These are phyloP conservation scores for Malus hybrid DNA, from an alignment of 331 rosid species.

Conservation along the genomic window DNA sequence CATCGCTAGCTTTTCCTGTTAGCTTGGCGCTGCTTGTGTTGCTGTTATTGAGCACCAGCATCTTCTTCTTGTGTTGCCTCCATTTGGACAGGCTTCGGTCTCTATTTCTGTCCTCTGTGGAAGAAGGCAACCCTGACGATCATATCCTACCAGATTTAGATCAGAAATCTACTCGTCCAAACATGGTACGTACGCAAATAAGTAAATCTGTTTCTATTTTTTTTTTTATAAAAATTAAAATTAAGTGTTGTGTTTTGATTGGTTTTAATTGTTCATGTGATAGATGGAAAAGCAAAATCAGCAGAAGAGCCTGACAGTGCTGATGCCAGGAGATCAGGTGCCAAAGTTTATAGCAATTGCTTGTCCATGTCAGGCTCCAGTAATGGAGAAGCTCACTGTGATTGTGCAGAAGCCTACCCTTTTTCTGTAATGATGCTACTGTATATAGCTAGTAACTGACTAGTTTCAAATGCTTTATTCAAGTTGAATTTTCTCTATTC, in stretches of 20 bases:
- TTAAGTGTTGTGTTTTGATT: background rate
- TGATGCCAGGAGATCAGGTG: constrained; percentile 77
- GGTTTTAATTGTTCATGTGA: background rate
- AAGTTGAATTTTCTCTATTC: background rate
- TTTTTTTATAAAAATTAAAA: background rate
- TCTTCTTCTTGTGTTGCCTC: constrained; percentile 53
- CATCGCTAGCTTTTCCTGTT: constrained; percentile 42
- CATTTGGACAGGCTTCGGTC: constrained; percentile 47
- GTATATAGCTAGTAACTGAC: background rate
- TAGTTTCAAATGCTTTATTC: background rate
- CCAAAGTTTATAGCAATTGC: constrained; percentile 65
- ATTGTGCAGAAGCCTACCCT: constrained; percentile 19
- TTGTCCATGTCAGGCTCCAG: constrained; percentile 50
- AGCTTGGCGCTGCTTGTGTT: constrained; percentile 53
- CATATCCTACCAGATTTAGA: background rate
- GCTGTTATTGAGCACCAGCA: constrained; percentile 20
- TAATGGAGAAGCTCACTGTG: constrained; percentile 21
- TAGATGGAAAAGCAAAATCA: constrained; percentile 32
- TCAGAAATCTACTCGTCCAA: constrained; percentile 31
- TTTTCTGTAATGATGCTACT: background rate
- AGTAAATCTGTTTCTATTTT: background rate
- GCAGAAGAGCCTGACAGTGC: constrained; percentile 39
- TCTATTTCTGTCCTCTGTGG: constrained; percentile 14
- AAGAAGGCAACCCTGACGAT: background rate
- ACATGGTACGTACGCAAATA: constrained; percentile 13